These are phyloP conservation scores for Candida mesenterica DNA, from an alignment of 1,139 yeast genomes.

Conservation along the genomic window DNA sequence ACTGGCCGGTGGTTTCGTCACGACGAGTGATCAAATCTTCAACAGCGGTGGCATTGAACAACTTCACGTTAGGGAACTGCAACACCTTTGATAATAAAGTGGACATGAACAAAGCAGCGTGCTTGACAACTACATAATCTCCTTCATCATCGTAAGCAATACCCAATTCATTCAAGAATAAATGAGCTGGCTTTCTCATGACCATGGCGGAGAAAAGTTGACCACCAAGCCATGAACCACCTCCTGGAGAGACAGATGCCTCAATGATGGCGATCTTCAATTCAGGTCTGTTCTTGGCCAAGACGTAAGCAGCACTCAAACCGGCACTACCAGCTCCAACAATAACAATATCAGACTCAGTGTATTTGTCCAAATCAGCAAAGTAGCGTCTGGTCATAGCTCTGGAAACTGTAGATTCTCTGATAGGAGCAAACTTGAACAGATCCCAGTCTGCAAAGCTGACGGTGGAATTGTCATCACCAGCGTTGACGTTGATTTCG, in stretches of 20 bases:
- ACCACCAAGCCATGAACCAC: conserved; percentile 84
- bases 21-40: conserved; percentile 77
- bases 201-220: conserved; percentile 79
- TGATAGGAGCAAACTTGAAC: conserved; percentile 67
- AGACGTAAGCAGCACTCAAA: conserved; percentile 67
- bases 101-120: conserved; percentile 76
- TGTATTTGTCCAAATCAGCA: conserved; percentile 68
- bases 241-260: conserved; percentile 75
- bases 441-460: conserved; percentile 60
- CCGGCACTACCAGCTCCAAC: conserved; percentile 84
- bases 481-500: neutral
- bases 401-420: conserved; percentile 79
- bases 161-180: conserved; percentile 62
- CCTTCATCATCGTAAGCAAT: conserved; percentile 78
- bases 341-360: conserved; percentile 73
- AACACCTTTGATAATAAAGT: conserved; percentile 70
- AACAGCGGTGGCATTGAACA: conserved; percentile 79
- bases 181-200: conserved; percentile 73
- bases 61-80: conserved; percentile 69
- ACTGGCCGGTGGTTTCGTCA: conserved; percentile 51
- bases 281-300: conserved; percentile 75
- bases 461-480: conserved; percentile 13
- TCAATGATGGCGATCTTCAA: conserved; percentile 73
- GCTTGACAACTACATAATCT: conserved; percentile 76
- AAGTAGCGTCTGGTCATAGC: conserved; percentile 81